These are phyloP conservation scores for Lasiosphaeria hispida DNA, from an alignment of 495 filamentous ascomycete species.

Conservation along the genomic window DNA sequence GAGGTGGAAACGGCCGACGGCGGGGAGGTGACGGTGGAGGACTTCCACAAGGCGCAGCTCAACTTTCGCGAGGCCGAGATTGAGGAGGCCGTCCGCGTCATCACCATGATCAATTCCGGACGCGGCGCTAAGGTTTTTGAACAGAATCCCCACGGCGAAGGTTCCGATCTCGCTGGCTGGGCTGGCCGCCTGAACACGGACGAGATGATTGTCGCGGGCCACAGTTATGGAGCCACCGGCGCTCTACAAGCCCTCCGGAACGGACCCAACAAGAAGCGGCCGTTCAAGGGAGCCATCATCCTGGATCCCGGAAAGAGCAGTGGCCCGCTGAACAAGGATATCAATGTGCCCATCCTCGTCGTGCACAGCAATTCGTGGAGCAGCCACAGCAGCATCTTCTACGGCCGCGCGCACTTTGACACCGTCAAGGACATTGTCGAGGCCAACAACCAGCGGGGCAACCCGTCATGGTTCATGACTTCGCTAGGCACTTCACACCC, in stretches of 20 bases:
- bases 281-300: slow-evolving; percentile 45
- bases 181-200: slow-evolving; percentile 36
- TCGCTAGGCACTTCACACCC: slow-evolving; percentile 50
- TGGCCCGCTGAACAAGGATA: slow-evolving; percentile 50
- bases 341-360: slow-evolving; percentile 48
- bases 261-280: slow-evolving; percentile 33
- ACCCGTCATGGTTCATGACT: slow-evolving; percentile 53
- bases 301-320: slow-evolving; percentile 53
- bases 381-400: slow-evolving; percentile 42
- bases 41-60: slow-evolving; percentile 48
- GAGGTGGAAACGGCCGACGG: slow-evolving; percentile 29
- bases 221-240: slow-evolving; percentile 54
- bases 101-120: slow-evolving; percentile 44
- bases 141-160: slow-evolving; percentile 34
- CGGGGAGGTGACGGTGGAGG: slow-evolving; percentile 23
- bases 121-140: slow-evolving; percentile 34
- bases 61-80: slow-evolving; percentile 54
- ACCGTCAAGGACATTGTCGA: slow-evolving; percentile 46
- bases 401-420: slow-evolving; percentile 52
- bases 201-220: slow-evolving; percentile 47
- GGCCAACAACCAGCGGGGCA: slow-evolving; percentile 33
- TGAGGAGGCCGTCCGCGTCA: slow-evolving; percentile 44
- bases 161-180: slow-evolving; percentile 32
- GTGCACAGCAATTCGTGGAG: slow-evolving; percentile 54
- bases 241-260: slow-evolving; percentile 48